Conservation (phyloP, 139 green algal genomes). For the Tetraselmis chui region DNA sequence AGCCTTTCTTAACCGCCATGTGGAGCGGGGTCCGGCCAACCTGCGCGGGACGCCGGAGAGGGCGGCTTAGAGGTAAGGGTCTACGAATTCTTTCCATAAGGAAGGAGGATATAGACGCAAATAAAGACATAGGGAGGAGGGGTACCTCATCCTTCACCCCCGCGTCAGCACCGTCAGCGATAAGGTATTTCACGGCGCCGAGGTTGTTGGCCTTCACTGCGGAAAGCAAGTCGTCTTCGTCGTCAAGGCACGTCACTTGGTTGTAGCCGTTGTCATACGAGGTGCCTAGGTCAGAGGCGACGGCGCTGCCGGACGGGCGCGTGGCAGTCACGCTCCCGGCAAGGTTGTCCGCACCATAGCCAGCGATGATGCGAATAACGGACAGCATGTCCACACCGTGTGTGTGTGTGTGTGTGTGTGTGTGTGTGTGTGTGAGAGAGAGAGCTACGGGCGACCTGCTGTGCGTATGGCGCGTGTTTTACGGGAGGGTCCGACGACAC, state of each 20-base stretch:
- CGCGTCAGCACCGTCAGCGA: background rate
- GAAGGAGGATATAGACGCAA: no score
- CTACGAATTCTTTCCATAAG: no score
- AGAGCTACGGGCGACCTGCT: no score
- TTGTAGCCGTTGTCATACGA: background rate
- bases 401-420: no score
- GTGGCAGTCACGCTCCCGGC: background rate
- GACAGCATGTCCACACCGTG: no score
- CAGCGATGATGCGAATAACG: background rate
- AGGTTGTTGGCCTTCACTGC: background rate
- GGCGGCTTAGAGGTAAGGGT: no score
- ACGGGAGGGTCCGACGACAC: no score
- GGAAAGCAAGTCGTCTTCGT: background rate
- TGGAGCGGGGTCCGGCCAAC: background rate
- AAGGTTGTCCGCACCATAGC: background rate
- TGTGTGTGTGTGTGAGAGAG: no score
- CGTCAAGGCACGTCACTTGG: background rate
- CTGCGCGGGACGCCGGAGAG: no score
- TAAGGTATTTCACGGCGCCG: background rate
- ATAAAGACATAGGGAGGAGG: no score
- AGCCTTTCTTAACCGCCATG: background rate
- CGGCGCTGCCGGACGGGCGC: background rate
- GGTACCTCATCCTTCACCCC: background rate
- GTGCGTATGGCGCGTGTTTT: no score
- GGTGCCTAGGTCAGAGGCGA: no score